phyloP scores from a whole-genome alignment of 306 rosid species.

The Fagus sylvatica region DNA sequence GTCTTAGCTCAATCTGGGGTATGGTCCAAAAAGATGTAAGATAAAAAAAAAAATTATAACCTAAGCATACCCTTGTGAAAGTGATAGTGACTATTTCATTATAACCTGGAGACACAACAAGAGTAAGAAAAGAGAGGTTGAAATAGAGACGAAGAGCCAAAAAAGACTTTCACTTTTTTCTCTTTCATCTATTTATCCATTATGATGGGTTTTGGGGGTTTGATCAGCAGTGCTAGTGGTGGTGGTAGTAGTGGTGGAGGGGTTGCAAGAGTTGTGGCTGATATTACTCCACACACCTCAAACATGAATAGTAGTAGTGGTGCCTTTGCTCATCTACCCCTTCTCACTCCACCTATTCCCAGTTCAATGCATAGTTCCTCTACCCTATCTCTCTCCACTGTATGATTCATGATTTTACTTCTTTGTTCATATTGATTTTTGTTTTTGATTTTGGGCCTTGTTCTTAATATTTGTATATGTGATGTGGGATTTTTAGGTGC shows the following conservation, averaged over 20 bases:
- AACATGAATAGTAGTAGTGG: slow-evolving; percentile 26
- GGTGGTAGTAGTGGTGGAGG: slow-evolving; percentile 26
- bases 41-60: slow-evolving; percentile 15
- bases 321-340: slow-evolving; percentile 38
- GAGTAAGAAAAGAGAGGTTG: slow-evolving; percentile 15
- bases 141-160: slow-evolving; percentile 9
- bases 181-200: not conserved
- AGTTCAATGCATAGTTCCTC: slow-evolving; percentile 39
- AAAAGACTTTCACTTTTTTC: slow-evolving; percentile 13
- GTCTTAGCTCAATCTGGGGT: slow-evolving; percentile 33
- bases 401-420: slow-evolving; percentile 31
- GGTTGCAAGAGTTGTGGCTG: slow-evolving; percentile 35
- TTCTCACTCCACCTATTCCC: slow-evolving; percentile 23
- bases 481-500: slow-evolving; percentile 28
- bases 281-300: slow-evolving; percentile 32
- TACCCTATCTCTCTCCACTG: slow-evolving; percentile 40
- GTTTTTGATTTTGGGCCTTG: not conserved
- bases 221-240: slow-evolving; percentile 27
- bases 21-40: slow-evolving; percentile 42
- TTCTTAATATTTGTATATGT: slow-evolving; percentile 7
- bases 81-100: slow-evolving; percentile 32
- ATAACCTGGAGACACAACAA: slow-evolving; percentile 15
- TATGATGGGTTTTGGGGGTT: slow-evolving; percentile 44
- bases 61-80: slow-evolving; percentile 28
- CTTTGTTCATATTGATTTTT: not conserved